Percentiles rank a stretch among this genome's conserved stretches.
phyloP scores from a whole-genome alignment of 495 filamentous ascomycete species.

The Jackrogersella minutella region DNA sequence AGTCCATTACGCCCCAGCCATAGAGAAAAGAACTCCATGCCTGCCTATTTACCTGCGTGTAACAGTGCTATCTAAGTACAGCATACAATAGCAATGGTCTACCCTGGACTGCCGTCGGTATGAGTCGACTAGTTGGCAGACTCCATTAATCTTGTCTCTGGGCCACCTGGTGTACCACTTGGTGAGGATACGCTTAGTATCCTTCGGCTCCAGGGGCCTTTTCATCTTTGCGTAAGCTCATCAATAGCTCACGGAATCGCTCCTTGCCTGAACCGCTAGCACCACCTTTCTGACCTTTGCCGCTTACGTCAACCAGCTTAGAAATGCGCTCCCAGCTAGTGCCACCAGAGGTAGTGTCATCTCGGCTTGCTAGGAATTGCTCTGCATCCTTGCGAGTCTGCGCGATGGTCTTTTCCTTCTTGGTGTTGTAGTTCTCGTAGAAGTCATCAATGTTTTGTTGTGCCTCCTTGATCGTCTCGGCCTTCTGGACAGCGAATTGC shows the following conservation, averaged over 20 bases:
- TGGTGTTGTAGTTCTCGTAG: conserved; percentile 98
- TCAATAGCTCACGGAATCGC: conserved; percentile 89
- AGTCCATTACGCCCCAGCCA: conserved; percentile 37
- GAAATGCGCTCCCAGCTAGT: conserved; percentile 99
- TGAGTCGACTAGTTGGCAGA: conserved; percentile 1
- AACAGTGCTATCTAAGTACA: conserved; percentile 31
- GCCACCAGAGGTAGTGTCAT: conserved; percentile 91
- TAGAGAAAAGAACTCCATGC: conserved; percentile 20
- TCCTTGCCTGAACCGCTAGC: conserved; percentile 90
- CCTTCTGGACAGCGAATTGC: conserved; percentile 77
- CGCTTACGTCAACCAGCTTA: conserved; percentile 94
- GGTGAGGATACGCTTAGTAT: conserved; percentile 48
- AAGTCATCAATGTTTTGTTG: conserved; percentile 95
- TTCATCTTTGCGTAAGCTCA: conserved; percentile 90
- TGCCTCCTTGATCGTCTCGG: conserved; percentile 82
- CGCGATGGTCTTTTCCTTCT: conserved; percentile 88
- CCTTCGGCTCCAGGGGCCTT: conserved; percentile 87
- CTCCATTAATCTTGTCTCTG: conserved; percentile 3
- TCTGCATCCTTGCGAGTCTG: conserved; percentile 92
- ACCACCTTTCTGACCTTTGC: conserved; percentile 87
- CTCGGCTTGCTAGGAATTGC: conserved; percentile 84
- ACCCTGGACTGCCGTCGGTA: conserved; percentile 1
- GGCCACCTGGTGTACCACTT: background rate
- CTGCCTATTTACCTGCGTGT: conserved; percentile 25
- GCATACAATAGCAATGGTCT: background rate